Evolutionary conservation across 257 asterid genomes (phyloP), one percentile per base, ranked within the genome.

Genomic region (Lavandula angustifolia): DNA sequence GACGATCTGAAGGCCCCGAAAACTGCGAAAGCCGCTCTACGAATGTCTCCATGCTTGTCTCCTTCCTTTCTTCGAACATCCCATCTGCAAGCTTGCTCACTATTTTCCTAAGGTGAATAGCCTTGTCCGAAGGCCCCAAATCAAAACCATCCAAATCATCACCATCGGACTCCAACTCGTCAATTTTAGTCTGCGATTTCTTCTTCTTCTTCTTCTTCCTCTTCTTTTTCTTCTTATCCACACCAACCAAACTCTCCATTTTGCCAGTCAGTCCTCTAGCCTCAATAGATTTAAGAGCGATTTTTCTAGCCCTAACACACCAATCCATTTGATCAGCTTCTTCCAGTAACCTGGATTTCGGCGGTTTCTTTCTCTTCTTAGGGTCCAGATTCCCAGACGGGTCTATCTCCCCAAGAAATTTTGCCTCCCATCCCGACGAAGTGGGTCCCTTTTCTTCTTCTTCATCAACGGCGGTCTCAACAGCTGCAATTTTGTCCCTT

Each of bases 231-330:
- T 83, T 83, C 69, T 78, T 79, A 17, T 68, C 80, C 40, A 80
- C 77, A 9, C 61, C 61, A 40, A 85, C 87, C 74, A 86, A 33
- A 47, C 63, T 80, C 78, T 87, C 86, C 77, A 84, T 76, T 29
- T 67, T 85, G 34, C 74, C 68, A 8, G 83, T 78, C 75, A 92
- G 77, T 35, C 96, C 97, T 68, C 99, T 73, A 14, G 88, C 86
- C 78, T 85, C 96, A 66, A 92, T 92, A 34, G 96, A 89, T 77
- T 84, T 85, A 71, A 92, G 79, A 59, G 97, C 99, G 57, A 81
- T 77, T 75, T 85, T 92, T 77, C 99, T 75, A 66, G 97, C 99
- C 84, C 87, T 85, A 49, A 87, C 85, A 74, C 99, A 92, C 99
- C 99, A 89, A 18, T 85, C 95, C 97, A 84, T 89, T 22, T 66